These are phyloP conservation scores for Pythium scleroteichum DNA, from an alignment of 352 stramenopile species.

Conservation along the genomic window DNA sequence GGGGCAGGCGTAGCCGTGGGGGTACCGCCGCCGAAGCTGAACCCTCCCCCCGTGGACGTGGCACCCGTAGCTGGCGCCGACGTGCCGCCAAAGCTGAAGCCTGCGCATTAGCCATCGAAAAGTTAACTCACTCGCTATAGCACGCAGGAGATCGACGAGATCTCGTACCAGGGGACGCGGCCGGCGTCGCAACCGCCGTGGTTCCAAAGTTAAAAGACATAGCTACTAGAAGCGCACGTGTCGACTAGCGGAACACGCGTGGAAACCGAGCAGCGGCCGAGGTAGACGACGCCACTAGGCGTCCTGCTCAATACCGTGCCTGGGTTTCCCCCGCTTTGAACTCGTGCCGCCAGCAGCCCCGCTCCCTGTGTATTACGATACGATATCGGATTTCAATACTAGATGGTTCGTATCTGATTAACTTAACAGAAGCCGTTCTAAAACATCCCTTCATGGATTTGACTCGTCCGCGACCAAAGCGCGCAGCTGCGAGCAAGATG, in stretches of 20 bases:
- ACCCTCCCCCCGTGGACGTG: slow-evolving; percentile 8
- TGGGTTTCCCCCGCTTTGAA: neutral
- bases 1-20: slow-evolving; percentile 7
- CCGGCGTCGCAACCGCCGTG: slow-evolving; percentile 30
- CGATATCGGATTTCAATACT: neutral
- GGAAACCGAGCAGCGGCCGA: neutral
- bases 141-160: neutral
- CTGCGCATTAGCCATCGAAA: neutral
- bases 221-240: neutral
- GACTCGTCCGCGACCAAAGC: neutral
- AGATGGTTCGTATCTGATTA: neutral
- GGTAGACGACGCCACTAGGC: neutral
- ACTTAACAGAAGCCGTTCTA: neutral
- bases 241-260: slow-evolving; percentile 1
- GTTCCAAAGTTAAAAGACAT: slow-evolving; percentile 42
- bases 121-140: neutral
- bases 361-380: neutral
- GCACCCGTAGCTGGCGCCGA: slow-evolving; percentile 2
- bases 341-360: neutral
- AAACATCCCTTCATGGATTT: slow-evolving; percentile 3
- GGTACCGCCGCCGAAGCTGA: slow-evolving; percentile 20
- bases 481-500: slow-evolving; percentile 1
- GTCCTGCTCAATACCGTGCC: neutral
- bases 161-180: slow-evolving; percentile 31
- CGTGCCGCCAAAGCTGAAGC: slow-evolving; percentile 22